Evolutionary conservation across 768 basidiomycete genomes (phyloP).

Genomic region (Naganishia antarctica): DNA sequence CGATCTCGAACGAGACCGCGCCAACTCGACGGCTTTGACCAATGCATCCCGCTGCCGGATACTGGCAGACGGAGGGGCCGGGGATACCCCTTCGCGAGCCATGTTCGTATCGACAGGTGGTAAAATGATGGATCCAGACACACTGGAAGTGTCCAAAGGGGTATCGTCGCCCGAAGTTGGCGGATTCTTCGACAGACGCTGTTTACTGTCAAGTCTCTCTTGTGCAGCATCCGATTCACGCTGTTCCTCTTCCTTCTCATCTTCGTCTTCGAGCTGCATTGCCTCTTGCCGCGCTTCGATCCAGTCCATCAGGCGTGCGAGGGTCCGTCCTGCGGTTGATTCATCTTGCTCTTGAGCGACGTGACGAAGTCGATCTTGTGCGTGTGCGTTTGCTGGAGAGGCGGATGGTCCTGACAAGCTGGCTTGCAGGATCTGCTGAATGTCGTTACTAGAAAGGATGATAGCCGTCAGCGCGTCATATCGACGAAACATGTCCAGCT

Average conservation of each 20-base stretch:
- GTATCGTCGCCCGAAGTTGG: background rate
- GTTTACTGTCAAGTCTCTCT: slow-evolving; percentile 13
- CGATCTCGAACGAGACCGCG: slow-evolving; percentile 11
- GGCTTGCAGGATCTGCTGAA: slow-evolving; percentile 35
- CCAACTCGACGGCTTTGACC: slow-evolving; percentile 25
- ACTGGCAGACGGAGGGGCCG: background rate
- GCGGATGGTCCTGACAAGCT: slow-evolving; percentile 25
- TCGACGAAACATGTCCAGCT: background rate
- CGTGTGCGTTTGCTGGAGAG: slow-evolving; percentile 12
- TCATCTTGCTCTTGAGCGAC: slow-evolving; percentile 25
- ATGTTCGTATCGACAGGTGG: background rate
- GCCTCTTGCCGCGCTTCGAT: slow-evolving; percentile 35
- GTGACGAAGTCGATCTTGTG: slow-evolving; percentile 10
- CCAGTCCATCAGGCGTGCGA: slow-evolving; percentile 38
- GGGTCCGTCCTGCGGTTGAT: slow-evolving; percentile 27
- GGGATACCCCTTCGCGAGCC: background rate
- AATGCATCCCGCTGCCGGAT: slow-evolving; percentile 27
- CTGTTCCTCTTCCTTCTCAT: slow-evolving; percentile 28
- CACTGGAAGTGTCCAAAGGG: background rate
- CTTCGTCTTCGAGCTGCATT: slow-evolving; percentile 27
- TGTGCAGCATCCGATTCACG: slow-evolving; percentile 15
- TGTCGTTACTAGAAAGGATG: slow-evolving; percentile 31
- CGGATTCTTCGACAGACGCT: background rate
- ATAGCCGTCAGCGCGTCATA: background rate
- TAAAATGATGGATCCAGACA: background rate